Evolutionary conservation across 2,329 filamentous ascomycete species (phyloP).

Genomic region (Monosporascus sp.): DNA sequence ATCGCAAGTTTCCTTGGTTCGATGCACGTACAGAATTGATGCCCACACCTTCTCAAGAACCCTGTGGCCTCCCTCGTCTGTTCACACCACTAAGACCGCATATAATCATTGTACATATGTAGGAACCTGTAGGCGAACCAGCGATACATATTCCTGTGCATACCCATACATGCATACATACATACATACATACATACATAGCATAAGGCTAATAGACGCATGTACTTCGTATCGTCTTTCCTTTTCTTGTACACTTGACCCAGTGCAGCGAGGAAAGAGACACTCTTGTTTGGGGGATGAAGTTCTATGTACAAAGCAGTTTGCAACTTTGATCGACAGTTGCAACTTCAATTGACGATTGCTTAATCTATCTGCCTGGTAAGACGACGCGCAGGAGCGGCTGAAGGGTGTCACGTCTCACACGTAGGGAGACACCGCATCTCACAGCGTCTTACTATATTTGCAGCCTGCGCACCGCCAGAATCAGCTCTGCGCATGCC

Average conservation of each 20-base stretch:
- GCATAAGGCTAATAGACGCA: neutral
- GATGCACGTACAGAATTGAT: constrained; percentile 9
- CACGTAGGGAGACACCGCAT: neutral
- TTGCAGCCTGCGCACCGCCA: neutral
- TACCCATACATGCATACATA: neutral
- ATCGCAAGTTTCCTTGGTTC: constrained; percentile 12
- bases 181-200: neutral
- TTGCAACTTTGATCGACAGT: no score
- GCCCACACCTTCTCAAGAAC: constrained; percentile 11
- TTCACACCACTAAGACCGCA: constrained; percentile 1
- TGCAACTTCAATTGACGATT: no score
- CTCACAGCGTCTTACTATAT: neutral
- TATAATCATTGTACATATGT: constrained; percentile 10
- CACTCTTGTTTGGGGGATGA: no score
- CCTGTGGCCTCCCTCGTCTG: neutral
- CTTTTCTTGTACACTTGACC: neutral
- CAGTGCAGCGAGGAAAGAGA: no score
- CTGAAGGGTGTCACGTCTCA: neutral
- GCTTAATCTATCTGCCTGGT: no score
- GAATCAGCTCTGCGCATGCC: neutral
- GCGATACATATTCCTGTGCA: neutral
- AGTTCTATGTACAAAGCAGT: no score
- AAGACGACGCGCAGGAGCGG: no score
- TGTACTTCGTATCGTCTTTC: neutral
- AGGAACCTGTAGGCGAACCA: neutral